Evolutionary conservation across 371 early-diverging fungal genomes (phyloP), one percentile per base, ranked within the genome.

Genomic region (Mortierella sp.): DNA sequence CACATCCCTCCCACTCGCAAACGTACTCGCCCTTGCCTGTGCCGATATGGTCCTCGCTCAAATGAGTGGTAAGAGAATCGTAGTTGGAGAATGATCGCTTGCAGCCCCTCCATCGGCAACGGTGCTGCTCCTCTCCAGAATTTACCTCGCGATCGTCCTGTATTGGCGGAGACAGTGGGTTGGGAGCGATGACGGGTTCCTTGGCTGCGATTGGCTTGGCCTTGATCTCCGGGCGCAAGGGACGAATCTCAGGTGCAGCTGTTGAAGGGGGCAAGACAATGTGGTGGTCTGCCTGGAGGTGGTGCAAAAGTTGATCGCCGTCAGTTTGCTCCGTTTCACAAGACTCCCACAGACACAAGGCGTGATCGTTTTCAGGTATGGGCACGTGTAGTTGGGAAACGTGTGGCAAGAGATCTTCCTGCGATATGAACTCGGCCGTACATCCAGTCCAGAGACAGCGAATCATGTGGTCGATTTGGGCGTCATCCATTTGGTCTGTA

Each of bases 371-470:
- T 37, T 87, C 82, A 76, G 71, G 91, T 75, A 93, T 91, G 9
- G 93, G 93, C 37, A 96, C 88, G 80, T 97, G 97, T 6, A 91
- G 88, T 77, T 93, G 95, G 76, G 93, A 93, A 48, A 97, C 88
- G 80, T 97, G 97, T 11, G 95, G 95, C 71, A 97, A 88, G 13
- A 97, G 83, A 73, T 96, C 95, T 64, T 96, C 96, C 28, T 92
- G 80, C 14, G 92, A 91, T 40, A 80, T 77, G 81, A 97, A 97
- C 40, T 88, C 91, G 26, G 95, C 95, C 11, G 94, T 89, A 83
- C 97, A 97, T 0, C 95, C 92, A 6, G 94, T 90, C 97, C 97
- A 97, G 75, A 93, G 89, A 77, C 97, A 97, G 21, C 74, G 75
- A 28, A 83, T 82, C 72, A 77, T 86, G 44, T 83, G 80, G 73